Evolutionary conservation across 2,329 filamentous ascomycete genomes (phyloP).

Genomic region (Trichoderma gracile): DNA sequence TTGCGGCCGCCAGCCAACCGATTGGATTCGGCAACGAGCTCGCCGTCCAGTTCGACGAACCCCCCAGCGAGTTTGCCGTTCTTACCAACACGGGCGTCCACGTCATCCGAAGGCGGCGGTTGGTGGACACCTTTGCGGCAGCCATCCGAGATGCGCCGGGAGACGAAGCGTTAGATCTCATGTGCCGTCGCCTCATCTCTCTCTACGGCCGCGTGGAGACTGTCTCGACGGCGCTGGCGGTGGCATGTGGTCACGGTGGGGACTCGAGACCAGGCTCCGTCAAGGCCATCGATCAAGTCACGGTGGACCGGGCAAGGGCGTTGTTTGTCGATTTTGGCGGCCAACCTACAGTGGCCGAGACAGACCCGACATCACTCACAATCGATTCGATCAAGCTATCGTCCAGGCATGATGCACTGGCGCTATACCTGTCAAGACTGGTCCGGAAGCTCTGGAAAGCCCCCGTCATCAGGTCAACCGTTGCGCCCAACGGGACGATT

Average conservation of each 20-base stretch:
- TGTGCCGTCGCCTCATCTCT: constrained; percentile 80
- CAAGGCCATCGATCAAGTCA: constrained; percentile 78
- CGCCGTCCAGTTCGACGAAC: constrained; percentile 89
- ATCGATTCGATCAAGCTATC: constrained; percentile 86
- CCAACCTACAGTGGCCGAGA: constrained; percentile 78
- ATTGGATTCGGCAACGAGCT: constrained; percentile 91
- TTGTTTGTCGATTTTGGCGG: constrained; percentile 93
- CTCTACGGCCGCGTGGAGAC: constrained; percentile 88
- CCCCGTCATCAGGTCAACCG: constrained; percentile 62
- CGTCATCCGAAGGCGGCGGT: constrained; percentile 75
- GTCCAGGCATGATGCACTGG: constrained; percentile 83
- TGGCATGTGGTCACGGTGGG: constrained; percentile 89
- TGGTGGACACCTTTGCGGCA: constrained; percentile 90
- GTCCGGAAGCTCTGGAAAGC: constrained; percentile 86
- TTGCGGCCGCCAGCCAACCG: constrained; percentile 66
- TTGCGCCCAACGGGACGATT: constrained; percentile 58
- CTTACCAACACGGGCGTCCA: constrained; percentile 91
- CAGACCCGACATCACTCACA: constrained; percentile 67
- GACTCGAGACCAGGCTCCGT: constrained; percentile 71
- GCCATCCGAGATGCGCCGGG: constrained; percentile 72
- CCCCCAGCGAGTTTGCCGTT: constrained; percentile 80
- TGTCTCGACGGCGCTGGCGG: constrained; percentile 85
- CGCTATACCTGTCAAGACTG: constrained; percentile 84
- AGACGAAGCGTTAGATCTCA: constrained; percentile 77
- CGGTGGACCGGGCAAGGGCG: constrained; percentile 79